phyloP scores from a whole-genome alignment of 208 protist species.

The Vickermania ingenoplastis region DNA sequence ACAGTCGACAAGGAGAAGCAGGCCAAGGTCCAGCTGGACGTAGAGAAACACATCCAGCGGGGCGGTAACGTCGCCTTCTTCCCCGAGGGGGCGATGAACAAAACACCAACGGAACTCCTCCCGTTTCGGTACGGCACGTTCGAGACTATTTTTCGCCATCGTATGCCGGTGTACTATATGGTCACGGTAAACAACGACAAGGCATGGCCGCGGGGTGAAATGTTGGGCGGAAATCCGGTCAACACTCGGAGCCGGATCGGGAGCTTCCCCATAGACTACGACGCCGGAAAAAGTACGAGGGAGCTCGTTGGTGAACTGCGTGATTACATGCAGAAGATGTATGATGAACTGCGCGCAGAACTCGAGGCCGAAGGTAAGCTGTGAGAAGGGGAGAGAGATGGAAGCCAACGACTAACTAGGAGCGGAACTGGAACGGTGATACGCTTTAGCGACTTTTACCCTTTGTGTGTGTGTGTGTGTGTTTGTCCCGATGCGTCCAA shows the following conservation, averaged over 20 bases:
- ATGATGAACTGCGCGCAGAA: conserved; percentile 19
- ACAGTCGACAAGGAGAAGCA: conserved; percentile 60
- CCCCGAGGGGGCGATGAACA: conserved; percentile 62
- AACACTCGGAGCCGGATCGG: conserved; percentile 31
- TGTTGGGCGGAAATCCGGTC: conserved; percentile 32
- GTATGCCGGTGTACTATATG: conserved; percentile 38
- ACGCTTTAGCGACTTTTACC: no score
- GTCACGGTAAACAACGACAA: conserved; percentile 39
- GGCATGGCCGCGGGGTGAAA: conserved; percentile 39
- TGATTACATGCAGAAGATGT: conserved; percentile 33
- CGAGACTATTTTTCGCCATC: conserved; percentile 37
- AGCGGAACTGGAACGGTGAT: no score
- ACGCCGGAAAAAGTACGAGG: conserved; percentile 21
- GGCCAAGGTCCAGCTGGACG: conserved; percentile 26
- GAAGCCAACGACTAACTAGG: no score
- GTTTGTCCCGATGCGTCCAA: no score
- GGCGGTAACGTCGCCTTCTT: conserved; percentile 51
- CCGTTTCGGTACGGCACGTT: conserved; percentile 64
- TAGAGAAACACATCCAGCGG: conserved; percentile 26
- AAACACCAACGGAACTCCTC: conserved; percentile 28
- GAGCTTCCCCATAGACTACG: conserved; percentile 28
- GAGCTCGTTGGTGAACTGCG: conserved; percentile 27
- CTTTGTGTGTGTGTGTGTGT: no score
- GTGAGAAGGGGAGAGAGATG: no score
- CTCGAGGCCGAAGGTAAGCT: background rate